Conservation (phyloP, 106 monocot species). For the Dioscorea alata region DNA sequence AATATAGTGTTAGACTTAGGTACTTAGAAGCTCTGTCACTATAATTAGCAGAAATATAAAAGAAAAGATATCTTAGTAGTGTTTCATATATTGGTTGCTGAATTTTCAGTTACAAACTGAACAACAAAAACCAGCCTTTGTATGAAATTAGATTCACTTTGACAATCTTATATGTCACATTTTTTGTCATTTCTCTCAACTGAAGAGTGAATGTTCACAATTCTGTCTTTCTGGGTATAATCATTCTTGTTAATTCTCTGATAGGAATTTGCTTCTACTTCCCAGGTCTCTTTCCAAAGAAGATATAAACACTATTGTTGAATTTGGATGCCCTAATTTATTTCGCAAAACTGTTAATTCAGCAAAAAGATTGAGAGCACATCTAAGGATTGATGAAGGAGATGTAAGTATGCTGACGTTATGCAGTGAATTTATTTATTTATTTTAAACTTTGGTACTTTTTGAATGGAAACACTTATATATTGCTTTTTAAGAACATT, state of each 20-base stretch:
- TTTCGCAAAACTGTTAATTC: constrained; percentile 83
- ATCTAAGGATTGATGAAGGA: constrained; percentile 68
- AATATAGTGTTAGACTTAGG: too few relatives aligned
- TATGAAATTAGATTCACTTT: not conserved
- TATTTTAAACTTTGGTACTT: not conserved
- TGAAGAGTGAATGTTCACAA: not conserved
- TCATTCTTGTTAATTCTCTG: not conserved
- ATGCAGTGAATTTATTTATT: not conserved
- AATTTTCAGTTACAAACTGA: not conserved
- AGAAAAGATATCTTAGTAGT: not conserved
- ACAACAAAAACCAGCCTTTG: not conserved
- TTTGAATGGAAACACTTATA: not conserved
- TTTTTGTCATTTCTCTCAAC: not conserved
- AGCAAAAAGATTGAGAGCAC: constrained; percentile 87
- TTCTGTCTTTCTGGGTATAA: not conserved
- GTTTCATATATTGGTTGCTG: not conserved
- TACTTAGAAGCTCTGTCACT: too few relatives aligned
- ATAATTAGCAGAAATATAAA: too few relatives aligned
- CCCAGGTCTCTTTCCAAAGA: constrained; percentile 65
- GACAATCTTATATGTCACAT: not conserved
- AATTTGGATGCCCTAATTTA: constrained; percentile 79
- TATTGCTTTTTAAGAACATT: too few relatives aligned
- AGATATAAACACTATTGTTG: constrained; percentile 69
- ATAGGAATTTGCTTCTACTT: not conserved
- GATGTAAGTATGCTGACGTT: constrained; percentile 47